Evolutionary conservation across 768 basidiomycete species (phyloP).

Genomic region (Epithele typhae): DNA sequence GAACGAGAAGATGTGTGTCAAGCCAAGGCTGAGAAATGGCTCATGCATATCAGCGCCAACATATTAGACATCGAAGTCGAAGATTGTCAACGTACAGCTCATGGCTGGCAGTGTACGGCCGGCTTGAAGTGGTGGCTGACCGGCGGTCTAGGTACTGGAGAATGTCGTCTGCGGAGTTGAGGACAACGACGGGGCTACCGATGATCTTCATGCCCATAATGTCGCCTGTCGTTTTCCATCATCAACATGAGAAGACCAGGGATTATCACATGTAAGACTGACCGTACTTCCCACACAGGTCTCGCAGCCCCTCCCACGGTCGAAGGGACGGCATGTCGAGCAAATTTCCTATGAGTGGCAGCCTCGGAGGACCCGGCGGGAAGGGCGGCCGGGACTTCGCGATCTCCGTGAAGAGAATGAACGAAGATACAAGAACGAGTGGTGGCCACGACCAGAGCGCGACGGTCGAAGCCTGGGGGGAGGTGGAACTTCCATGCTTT

Average conservation of each 20-base stretch:
- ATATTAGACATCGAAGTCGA: conserved; percentile 8
- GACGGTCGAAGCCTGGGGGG: too few species aligned
- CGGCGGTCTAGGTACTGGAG: conserved; percentile 19
- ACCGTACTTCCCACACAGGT: conserved; percentile 10
- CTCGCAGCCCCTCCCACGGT: conserved; percentile 10
- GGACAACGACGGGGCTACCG: conserved; percentile 12
- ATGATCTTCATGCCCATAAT: conserved; percentile 8
- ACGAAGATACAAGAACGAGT: too few species aligned
- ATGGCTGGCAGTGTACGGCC: background rate
- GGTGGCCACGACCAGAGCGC: too few species aligned
- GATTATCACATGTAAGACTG: background rate
- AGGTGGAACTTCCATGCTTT: too few species aligned
- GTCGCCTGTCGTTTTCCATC: conserved; percentile 3
- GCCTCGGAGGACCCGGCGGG: conserved; percentile 16
- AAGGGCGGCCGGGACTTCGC: conserved; percentile 5
- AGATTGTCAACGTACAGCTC: background rate
- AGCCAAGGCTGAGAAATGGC: background rate
- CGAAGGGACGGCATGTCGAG: conserved; percentile 5
- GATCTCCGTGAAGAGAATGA: background rate
- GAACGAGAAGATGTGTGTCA: background rate
- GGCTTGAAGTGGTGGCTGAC: conserved; percentile 14
- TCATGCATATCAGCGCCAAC: background rate
- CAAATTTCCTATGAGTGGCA: conserved; percentile 13
- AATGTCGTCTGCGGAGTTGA: conserved; percentile 9
- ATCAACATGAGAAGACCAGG: background rate